Evolutionary conservation across 2,329 filamentous ascomycete species (phyloP).

Genomic region (Trematosphaeria pertusa): DNA sequence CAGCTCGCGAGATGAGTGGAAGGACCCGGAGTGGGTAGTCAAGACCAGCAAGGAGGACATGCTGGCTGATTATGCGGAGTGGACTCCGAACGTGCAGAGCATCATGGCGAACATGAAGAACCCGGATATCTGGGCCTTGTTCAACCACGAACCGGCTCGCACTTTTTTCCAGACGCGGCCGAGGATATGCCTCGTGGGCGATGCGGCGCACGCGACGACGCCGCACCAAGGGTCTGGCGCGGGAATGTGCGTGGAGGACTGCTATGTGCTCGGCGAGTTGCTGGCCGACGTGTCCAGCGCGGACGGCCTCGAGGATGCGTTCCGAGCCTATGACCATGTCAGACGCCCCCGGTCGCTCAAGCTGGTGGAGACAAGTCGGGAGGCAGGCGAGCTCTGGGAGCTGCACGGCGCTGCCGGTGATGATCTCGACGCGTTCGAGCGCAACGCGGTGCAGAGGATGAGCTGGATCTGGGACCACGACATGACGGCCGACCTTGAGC

Average conservation of each 20-base stretch:
- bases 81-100: constrained; percentile 23
- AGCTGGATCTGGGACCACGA: constrained; percentile 52
- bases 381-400: constrained; percentile 51
- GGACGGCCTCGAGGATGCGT: constrained; percentile 37
- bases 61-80: constrained; percentile 33
- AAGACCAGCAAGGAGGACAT: constrained; percentile 34
- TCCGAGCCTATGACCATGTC: constrained; percentile 48
- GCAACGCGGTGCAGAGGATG: constrained; percentile 40
- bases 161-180: constrained; percentile 46
- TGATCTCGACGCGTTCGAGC: constrained; percentile 42
- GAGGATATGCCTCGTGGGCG: constrained; percentile 57
- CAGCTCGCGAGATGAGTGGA: constrained; percentile 28
- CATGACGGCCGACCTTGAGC: constrained; percentile 38
- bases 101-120: constrained; percentile 51
- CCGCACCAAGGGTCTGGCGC: constrained; percentile 62
- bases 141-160: constrained; percentile 54
- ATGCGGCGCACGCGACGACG: constrained; percentile 64
- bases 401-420: constrained; percentile 43
- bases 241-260: constrained; percentile 63
- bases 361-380: constrained; percentile 49
- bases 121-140: constrained; percentile 57
- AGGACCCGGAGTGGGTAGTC: constrained; percentile 32
- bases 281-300: constrained; percentile 31
- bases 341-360: constrained; percentile 49
- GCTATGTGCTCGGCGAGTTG: constrained; percentile 52